Conservation (phyloP, 805 yeast genomes). For the Suhomyces sp. region DNA sequence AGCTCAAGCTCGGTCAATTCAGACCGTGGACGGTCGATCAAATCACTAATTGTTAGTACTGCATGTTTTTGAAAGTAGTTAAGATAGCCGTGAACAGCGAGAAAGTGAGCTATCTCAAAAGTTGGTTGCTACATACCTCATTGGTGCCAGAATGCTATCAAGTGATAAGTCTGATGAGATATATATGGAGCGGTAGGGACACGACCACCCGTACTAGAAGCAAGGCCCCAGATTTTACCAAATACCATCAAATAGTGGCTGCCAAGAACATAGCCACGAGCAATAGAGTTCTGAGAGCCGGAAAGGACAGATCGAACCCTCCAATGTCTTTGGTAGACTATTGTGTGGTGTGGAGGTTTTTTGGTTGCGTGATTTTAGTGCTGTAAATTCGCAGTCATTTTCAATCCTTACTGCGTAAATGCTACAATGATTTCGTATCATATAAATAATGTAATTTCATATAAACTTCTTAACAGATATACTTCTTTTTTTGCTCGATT, state of each 20-base stretch:
- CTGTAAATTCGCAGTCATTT: background rate
- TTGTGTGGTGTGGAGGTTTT: background rate
- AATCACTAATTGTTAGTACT: conserved; percentile 50
- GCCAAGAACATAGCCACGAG: background rate
- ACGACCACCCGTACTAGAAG: no score
- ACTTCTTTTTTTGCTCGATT: no score
- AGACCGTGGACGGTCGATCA: conserved; percentile 68
- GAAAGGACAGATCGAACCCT: no score
- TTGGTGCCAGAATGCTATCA: background rate
- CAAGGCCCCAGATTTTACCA: no score
- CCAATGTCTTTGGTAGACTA: background rate
- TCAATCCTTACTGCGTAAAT: background rate
- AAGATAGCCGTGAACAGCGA: background rate
- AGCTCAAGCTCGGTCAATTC: conserved; percentile 81
- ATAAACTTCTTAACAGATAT: no score
- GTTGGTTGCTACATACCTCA: conserved; percentile 12
- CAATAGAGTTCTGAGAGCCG: no score
- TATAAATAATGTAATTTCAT: no score
- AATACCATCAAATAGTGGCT: no score
- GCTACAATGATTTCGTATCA: background rate
- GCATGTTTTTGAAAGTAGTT: background rate
- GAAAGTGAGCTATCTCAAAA: background rate
- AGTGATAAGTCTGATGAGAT: background rate
- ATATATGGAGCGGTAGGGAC: background rate
- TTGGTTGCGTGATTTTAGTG: no score